Percentiles rank a stretch among this genome's conserved stretches.
phyloP scores from a whole-genome alignment of 2,329 filamentous ascomycete genomes.

The Penicillium capsulatum region DNA sequence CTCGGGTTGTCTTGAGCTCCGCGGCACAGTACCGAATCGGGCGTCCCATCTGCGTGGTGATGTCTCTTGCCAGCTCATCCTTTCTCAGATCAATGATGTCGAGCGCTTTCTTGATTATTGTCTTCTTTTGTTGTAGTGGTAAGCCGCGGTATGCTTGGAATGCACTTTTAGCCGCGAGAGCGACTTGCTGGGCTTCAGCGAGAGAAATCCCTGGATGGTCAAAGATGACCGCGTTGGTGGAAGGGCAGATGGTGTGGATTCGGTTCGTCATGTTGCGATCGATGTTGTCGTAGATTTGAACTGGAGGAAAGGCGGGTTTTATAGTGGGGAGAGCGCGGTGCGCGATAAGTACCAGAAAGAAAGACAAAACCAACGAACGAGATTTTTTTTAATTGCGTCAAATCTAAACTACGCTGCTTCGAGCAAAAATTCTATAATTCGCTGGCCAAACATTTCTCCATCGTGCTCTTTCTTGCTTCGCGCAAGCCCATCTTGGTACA shows the following conservation, averaged over 20 bases:
- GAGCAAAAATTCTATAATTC: constrained; percentile 12
- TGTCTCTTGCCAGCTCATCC: constrained; percentile 72
- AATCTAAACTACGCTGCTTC: no score
- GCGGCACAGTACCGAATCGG: constrained; percentile 79
- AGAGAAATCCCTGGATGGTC: constrained; percentile 64
- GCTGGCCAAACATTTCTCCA: constrained; percentile 21
- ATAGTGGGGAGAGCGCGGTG: no score
- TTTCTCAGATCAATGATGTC: constrained; percentile 63
- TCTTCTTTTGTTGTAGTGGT: constrained; percentile 65
- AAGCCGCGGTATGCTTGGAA: constrained; percentile 61
- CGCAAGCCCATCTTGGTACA: constrained; percentile 21
- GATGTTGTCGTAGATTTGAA: no score
- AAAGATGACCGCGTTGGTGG: constrained; percentile 77
- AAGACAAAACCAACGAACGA: no score
- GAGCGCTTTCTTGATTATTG: constrained; percentile 75
- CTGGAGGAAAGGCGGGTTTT: constrained; percentile 10
- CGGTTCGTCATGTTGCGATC: constrained; percentile 24
- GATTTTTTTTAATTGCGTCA: no score
- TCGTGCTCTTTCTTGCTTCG: constrained; percentile 21
- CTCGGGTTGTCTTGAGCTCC: constrained; percentile 76
- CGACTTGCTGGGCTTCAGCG: constrained; percentile 21
- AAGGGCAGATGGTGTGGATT: constrained; percentile 71
- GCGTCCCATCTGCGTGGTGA: constrained; percentile 87
- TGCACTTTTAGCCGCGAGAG: constrained; percentile 10
- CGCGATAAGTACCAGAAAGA: no score